Evolutionary conservation across 495 filamentous ascomycete species (phyloP).

Genomic region (Xylona heveae): DNA sequence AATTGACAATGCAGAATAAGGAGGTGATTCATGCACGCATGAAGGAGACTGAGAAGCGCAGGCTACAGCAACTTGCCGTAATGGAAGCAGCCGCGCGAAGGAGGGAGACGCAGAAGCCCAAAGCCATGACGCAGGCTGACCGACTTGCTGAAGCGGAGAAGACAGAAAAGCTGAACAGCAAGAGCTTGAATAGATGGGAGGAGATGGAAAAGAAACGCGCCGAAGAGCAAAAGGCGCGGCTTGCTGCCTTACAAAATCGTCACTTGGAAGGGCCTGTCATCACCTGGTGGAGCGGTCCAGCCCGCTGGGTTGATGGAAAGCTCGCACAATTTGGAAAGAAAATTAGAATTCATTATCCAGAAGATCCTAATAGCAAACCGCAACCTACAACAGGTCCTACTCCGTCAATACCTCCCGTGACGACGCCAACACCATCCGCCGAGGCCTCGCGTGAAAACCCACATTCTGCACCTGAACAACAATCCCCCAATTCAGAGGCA

Average conservation of each 20-base stretch:
- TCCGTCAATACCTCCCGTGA: too few relatives aligned
- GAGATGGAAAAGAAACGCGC: slow-evolving; percentile 69
- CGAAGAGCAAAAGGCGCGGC: slow-evolving; percentile 57
- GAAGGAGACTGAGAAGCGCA: slow-evolving; percentile 60
- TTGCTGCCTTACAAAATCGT: slow-evolving; percentile 67
- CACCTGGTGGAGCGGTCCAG: slow-evolving; percentile 80
- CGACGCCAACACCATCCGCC: too few relatives aligned
- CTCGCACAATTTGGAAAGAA: slow-evolving; percentile 39
- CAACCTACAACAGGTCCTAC: too few relatives aligned
- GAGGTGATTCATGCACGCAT: slow-evolving; percentile 63
- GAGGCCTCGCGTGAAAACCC: too few relatives aligned
- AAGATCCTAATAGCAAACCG: too few relatives aligned
- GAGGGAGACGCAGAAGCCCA: slow-evolving; percentile 49
- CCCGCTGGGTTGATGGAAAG: slow-evolving; percentile 53
- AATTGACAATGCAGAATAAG: slow-evolving; percentile 67
- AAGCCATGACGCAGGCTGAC: slow-evolving; percentile 75
- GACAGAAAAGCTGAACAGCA: slow-evolving; percentile 66
- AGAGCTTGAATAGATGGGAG: slow-evolving; percentile 89
- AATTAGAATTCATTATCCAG: too few relatives aligned
- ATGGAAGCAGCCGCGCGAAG: slow-evolving; percentile 76
- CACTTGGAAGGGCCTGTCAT: slow-evolving; percentile 78
- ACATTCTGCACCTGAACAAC: too few relatives aligned
- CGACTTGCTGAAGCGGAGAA: slow-evolving; percentile 64
- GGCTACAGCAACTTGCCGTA: slow-evolving; percentile 52
- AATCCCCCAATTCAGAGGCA: too few relatives aligned